Evolutionary conservation across 306 rosid species (phyloP), one percentile per base, ranked within the genome.

Genomic region (Malus orientalis): DNA sequence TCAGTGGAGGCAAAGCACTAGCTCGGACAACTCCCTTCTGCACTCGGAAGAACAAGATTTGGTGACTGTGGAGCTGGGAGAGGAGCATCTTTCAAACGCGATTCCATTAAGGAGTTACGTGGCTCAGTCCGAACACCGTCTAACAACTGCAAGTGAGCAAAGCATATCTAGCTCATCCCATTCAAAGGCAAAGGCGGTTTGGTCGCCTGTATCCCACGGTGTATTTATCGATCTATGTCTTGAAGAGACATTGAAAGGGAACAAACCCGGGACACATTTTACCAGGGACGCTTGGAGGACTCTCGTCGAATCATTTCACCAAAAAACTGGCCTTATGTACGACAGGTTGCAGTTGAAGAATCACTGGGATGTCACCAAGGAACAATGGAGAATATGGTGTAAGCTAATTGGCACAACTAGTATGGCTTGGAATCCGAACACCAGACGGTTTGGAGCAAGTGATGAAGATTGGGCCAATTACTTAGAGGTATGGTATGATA

Each of bases 281-380:
- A 91, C 86, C 1, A 88, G 76, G 87, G 90, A 87, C 60, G 93
- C 91, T 79, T 91, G 96, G 93, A 87, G 67, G 79, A 91, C 84
- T 73, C 88, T 91, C 60, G 68, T 85, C 22, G 85, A 81, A 40
- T 85, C 86, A 5, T 91, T 88, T 86, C 65, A 82, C 80, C 67
- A 67, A 57, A 79, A 80, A 77, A 42, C 96, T 73, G 89, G 88
- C 82, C 81, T 88, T 78, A 82, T 69, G 53, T 88, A 83, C 71
- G 82, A 80, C 12, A 84, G 90, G 62, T 27, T 87, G 72, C 91
- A 88, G 74, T 84, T 91, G 79, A 91, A 91, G 90, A 91, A 91
- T 84, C 93, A 87, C 77, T 88, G 96, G 90, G 89, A 88, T 81
- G 54, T 70, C 78, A 87, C 88, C 3, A 91, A 87, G 85, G 89